These are phyloP conservation scores for Chaetomium olivaceum DNA, from an alignment of 2,329 filamentous ascomycete species.

Conservation along the genomic window DNA sequence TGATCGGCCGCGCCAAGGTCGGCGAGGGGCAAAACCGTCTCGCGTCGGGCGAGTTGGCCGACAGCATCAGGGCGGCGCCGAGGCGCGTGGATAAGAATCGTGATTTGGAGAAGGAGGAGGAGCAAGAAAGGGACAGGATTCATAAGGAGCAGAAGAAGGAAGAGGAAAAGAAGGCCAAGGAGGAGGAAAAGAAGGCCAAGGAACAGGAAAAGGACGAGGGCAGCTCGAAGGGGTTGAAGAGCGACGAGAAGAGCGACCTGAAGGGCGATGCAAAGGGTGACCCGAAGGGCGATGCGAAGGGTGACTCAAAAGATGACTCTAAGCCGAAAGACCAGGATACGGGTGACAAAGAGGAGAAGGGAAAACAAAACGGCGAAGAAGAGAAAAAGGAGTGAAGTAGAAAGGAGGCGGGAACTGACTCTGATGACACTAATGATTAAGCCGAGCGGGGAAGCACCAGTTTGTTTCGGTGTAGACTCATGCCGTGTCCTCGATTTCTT, in stretches of 20 bases:
- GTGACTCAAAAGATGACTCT: slow-evolving; percentile 44
- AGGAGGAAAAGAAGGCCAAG: slow-evolving; percentile 40
- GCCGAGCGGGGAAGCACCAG: too few species aligned
- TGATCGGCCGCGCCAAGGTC: slow-evolving; percentile 82
- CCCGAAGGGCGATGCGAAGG: slow-evolving; percentile 6
- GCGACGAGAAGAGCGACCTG: not conserved
- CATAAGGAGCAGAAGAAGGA: slow-evolving; percentile 45
- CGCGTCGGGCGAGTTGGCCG: slow-evolving; percentile 38
- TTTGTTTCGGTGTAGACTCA: too few species aligned
- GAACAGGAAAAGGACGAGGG: slow-evolving; percentile 39
- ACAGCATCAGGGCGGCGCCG: slow-evolving; percentile 43
- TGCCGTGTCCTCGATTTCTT: too few species aligned
- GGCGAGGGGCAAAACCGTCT: slow-evolving; percentile 43
- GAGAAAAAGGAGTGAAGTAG: slow-evolving; percentile 15
- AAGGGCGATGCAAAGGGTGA: not conserved
- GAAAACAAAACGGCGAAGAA: not conserved
- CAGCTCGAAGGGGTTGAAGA: too few species aligned
- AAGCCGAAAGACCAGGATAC: not conserved
- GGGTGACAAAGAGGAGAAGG: not conserved
- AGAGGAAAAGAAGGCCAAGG: slow-evolving; percentile 41
- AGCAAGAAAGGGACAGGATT: slow-evolving; percentile 42
- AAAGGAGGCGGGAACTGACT: not conserved
- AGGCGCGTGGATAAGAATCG: slow-evolving; percentile 40
- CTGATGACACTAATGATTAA: not conserved
- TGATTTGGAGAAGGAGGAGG: slow-evolving; percentile 51